These are phyloP conservation scores for Drechslerella stenobrocha DNA, from an alignment of 2,329 filamentous ascomycete species.

Conservation along the genomic window DNA sequence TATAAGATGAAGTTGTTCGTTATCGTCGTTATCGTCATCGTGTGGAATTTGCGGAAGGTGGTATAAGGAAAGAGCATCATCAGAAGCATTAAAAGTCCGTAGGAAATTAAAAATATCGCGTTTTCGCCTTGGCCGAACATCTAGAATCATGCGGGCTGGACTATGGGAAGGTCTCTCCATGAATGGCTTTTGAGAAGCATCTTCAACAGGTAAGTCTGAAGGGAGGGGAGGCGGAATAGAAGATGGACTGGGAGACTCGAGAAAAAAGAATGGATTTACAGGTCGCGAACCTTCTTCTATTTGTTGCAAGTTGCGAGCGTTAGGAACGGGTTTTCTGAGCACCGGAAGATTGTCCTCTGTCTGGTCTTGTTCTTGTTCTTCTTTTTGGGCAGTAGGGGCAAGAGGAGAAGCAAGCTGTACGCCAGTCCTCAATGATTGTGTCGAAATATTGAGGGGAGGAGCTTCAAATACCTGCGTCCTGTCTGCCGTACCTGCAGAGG, in stretches of 20 bases:
- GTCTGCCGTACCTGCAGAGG: conserved; percentile 47
- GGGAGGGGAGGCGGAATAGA: conserved; percentile 48
- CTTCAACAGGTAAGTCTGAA: conserved; percentile 48
- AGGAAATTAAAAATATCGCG: conserved; percentile 43
- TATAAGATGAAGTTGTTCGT: neutral
- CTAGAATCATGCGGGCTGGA: conserved; percentile 46
- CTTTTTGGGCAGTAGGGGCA: conserved; percentile 48
- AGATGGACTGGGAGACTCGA: conserved; percentile 49
- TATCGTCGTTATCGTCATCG: conserved; percentile 28
- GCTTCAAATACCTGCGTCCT: conserved; percentile 49
- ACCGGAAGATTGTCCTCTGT: conserved; percentile 43
- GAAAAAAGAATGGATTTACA: conserved; percentile 49
- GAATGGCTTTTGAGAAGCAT: conserved; percentile 33
- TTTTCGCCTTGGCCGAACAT: conserved; percentile 46
- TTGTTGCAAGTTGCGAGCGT: conserved; percentile 49
- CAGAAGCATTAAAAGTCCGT: conserved; percentile 45
- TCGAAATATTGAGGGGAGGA: conserved; percentile 48
- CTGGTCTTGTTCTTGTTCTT: conserved; percentile 44
- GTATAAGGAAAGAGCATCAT: conserved; percentile 39
- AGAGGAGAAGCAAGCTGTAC: conserved; percentile 49
- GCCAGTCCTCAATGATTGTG: conserved; percentile 49
- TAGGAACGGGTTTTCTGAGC: conserved; percentile 49
- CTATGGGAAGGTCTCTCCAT: conserved; percentile 47
- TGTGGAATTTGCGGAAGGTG: conserved; percentile 41
- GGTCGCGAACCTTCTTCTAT: conserved; percentile 49